Conservation (phyloP, 106 monocot genomes). For the Iris macrosiphon region DNA sequence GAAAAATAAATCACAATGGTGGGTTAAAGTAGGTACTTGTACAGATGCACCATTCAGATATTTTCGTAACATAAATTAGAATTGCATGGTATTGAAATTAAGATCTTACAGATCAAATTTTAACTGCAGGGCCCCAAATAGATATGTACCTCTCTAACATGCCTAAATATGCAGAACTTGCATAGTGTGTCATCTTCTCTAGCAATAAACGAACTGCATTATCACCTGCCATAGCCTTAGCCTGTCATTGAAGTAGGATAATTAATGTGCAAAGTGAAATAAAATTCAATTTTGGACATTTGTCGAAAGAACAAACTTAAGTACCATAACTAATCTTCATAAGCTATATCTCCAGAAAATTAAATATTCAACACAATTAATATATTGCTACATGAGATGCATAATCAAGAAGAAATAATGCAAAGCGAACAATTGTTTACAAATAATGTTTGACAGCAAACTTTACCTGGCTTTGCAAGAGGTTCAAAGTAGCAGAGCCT, state of each 20-base stretch:
- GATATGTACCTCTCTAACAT: conserved; percentile 84
- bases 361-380: background rate
- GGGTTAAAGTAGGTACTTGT: too few relatives aligned
- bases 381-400: too few relatives aligned
- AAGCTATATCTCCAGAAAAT: background rate
- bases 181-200: conserved; percentile 87
- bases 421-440: background rate
- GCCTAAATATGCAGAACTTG: conserved; percentile 81
- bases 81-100: too few relatives aligned
- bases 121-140: background rate
- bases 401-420: background rate
- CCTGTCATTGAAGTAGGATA: conserved; percentile 33
- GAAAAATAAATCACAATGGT: too few relatives aligned
- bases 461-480: conserved; percentile 85
- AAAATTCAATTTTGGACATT: background rate
- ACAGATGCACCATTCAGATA: too few relatives aligned
- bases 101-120: background rate
- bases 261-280: conserved; percentile 1
- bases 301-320: background rate
- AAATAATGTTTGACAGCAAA: background rate
- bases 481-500: conserved; percentile 88
- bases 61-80: too few relatives aligned
- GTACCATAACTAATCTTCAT: background rate
- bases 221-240: conserved; percentile 97
- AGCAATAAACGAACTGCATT: conserved; percentile 72